These are phyloP conservation scores for Phlebiopsis flavidoalba DNA, from an alignment of 768 basidiomycete genomes.

Conservation along the genomic window DNA sequence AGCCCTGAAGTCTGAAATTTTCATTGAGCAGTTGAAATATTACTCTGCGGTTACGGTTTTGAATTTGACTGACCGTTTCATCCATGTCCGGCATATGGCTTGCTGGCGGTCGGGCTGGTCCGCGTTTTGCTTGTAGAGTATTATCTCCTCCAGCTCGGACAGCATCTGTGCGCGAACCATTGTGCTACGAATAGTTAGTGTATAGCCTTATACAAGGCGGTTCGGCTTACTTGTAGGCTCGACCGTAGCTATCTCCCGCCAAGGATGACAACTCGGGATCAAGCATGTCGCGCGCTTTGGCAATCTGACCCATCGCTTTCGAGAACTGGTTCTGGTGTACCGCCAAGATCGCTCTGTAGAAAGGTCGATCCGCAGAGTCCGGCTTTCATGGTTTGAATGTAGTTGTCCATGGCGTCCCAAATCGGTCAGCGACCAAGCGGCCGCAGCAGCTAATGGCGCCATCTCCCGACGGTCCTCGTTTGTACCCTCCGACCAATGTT, in stretches of 20 bases:
- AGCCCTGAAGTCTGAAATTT: constrained; percentile 73
- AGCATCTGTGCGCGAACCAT: constrained; percentile 99
- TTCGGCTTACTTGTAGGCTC: constrained; percentile 81
- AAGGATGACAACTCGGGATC: constrained; percentile 89
- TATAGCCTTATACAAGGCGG: background rate
- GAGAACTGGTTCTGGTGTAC: constrained; percentile 96
- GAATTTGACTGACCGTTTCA: constrained; percentile 70
- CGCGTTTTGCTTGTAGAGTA: constrained; percentile 88
- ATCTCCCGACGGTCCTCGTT: constrained; percentile 86
- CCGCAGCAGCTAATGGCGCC: constrained; percentile 94
- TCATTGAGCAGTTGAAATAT: background rate
- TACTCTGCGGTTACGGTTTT: background rate
- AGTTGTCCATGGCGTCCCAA: constrained; percentile 99
- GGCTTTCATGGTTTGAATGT: constrained; percentile 89
- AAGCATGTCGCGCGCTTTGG: constrained; percentile 86
- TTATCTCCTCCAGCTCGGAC: constrained; percentile 96
- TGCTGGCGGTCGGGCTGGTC: constrained; percentile 93
- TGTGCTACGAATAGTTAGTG: constrained; percentile 43
- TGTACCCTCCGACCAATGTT: constrained; percentile 79
- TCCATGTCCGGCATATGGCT: constrained; percentile 93
- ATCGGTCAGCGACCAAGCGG: constrained; percentile 93
- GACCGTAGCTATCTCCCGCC: constrained; percentile 94
- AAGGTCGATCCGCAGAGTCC: constrained; percentile 91
- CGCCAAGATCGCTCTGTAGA: constrained; percentile 92
- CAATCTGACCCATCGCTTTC: constrained; percentile 85